Percentiles rank a stretch among this genome's conserved stretches.
Conservation (phyloP, 768 basidiomycete genomes). For the Dentipellis fragilis region DNA sequence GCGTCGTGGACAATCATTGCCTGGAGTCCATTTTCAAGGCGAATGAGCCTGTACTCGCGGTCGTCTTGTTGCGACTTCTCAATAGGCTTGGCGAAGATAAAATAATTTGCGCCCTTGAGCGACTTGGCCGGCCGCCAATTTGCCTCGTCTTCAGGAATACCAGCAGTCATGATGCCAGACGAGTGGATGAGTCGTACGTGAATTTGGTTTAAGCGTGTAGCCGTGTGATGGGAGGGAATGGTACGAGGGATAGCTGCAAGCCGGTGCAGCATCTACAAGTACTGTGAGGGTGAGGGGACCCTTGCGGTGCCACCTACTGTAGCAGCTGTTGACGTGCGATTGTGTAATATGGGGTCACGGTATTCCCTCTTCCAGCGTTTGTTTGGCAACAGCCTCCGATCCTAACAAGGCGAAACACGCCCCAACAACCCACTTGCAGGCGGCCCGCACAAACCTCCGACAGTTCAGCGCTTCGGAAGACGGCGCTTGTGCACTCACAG, state of each 20-base stretch:
- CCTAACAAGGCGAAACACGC: neutral
- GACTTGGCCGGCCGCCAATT: constrained; percentile 6
- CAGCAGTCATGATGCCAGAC: neutral
- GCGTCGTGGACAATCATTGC: constrained; percentile 77
- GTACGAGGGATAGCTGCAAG: constrained; percentile 1
- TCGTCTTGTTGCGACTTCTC: constrained; percentile 71
- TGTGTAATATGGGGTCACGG: neutral
- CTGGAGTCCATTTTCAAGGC: constrained; percentile 83
- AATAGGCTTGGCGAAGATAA: constrained; percentile 48
- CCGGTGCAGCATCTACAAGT: neutral
- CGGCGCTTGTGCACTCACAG: too few relatives aligned
- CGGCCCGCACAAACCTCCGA: neutral
- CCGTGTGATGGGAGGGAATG: neutral
- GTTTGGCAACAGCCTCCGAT: neutral
- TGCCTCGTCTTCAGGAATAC: constrained; percentile 7
- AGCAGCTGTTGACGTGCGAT: neutral
- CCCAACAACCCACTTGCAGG: neutral
- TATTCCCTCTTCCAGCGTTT: neutral
- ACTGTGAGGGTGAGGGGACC: neutral
- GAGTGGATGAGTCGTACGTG: neutral
- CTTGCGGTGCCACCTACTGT: neutral
- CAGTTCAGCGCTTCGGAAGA: too few relatives aligned
- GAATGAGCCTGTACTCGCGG: constrained; percentile 70
- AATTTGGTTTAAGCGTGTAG: neutral
- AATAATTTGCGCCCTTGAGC: constrained; percentile 22